Evolutionary conservation across 2,329 filamentous ascomycete species (phyloP), one percentile per base, ranked within the genome.

Genomic region (Fusarium praegraminearum): DNA sequence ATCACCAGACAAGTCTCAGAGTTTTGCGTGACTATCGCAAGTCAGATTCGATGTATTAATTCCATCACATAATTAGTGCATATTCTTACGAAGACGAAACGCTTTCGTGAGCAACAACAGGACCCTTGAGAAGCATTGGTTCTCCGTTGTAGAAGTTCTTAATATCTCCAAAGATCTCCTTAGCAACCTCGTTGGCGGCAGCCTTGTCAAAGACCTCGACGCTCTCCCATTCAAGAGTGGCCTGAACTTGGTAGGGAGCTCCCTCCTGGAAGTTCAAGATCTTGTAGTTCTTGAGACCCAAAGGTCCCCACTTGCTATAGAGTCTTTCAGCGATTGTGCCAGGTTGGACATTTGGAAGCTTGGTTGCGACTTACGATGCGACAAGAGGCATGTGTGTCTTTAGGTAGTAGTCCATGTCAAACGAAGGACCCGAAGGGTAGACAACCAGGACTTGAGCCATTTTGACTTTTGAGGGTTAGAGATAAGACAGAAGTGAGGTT

Each of bases 351-450:
- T 32, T 46, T 11, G 1, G 4, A 3, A 6, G 18, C 5, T 15
- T n/a, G 35, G 26, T 18, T 13, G 32, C 35, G 24, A 71, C 72
- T 55, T 55, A 76, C 74, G 61, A 43, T 28, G 54, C 33, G 11
- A 70, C 71, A 13, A 76, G 68, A 52, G 74, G 71, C 74, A 76
- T 76, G 41, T 76, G 74, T 32, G 54, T 73, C 45, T 70, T 64
- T 10, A 75, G 30, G 47, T 76, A 76, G 44, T 76, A 76, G 20
- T 74, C 63, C 38, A 70, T 56, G 65, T 76, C 70, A 43, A 76
- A 76, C 18, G 69, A 52, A 16, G 64, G 63, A 51, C 74, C 74
- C 30, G 74, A 74, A 1, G 74, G 74, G 15, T 76, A 76, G 45
- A 75, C 45, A 15, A 76, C 73, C 13, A 73, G 62, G 5, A 74